phyloP scores from a whole-genome alignment of 2,329 filamentous ascomycete genomes.

The Aspergillus melleus region DNA sequence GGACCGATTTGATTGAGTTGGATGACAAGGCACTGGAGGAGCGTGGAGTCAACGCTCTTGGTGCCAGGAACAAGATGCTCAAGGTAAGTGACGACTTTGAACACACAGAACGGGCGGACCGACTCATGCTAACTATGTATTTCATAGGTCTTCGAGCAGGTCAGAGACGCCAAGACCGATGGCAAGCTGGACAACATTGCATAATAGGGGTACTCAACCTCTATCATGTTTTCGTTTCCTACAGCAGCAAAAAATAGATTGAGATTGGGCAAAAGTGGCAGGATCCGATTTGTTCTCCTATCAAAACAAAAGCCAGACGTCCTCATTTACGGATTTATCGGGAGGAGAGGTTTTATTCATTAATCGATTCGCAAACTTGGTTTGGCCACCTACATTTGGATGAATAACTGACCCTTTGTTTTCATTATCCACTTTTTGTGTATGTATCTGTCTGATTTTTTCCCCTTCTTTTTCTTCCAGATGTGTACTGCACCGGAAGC shows the following conservation, averaged over 20 bases:
- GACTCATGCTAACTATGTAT: neutral
- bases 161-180: constrained; percentile 75
- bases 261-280: constrained; percentile 27
- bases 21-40: constrained; percentile 92
- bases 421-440: neutral
- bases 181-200: constrained; percentile 60
- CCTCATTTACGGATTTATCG: constrained; percentile 19
- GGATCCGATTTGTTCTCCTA: constrained; percentile 27
- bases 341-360: constrained; percentile 16
- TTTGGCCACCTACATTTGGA: constrained; percentile 14
- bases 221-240: constrained; percentile 13
- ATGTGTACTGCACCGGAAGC: neutral
- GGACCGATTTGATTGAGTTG: constrained; percentile 87
- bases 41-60: constrained; percentile 89
- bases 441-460: constrained; percentile 7
- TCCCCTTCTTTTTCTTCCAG: neutral
- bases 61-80: constrained; percentile 94
- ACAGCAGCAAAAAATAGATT: constrained; percentile 19
- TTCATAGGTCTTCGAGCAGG: constrained; percentile 83
- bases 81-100: constrained; percentile 62
- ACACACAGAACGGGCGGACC: neutral
- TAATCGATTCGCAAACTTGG: constrained; percentile 14
- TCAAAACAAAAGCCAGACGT: constrained; percentile 3
- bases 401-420: constrained; percentile 12
- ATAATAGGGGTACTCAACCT: constrained; percentile 22